Percentiles rank a stretch among this genome's conserved stretches.
Evolutionary conservation across 352 stramenopile species (phyloP).

Genomic region (Globisporangium rhizosaccharum): DNA sequence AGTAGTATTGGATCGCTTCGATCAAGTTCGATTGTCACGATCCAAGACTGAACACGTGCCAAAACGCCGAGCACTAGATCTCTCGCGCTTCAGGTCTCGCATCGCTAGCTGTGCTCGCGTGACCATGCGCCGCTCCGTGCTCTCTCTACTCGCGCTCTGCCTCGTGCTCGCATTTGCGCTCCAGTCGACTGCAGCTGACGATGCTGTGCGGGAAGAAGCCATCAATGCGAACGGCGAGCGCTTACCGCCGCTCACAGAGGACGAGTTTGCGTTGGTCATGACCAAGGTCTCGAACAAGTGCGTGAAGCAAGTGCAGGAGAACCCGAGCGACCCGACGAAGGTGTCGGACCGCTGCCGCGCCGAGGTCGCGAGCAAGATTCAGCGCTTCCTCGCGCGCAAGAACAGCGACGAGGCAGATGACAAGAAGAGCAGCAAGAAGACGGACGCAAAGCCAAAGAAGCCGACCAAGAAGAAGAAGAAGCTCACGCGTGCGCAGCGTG

Average conservation of each 20-base stretch:
- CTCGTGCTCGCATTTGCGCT: slow-evolving; percentile 25
- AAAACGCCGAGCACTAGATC: too few relatives aligned
- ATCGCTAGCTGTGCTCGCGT: not conserved
- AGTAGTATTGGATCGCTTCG: slow-evolving; percentile 5
- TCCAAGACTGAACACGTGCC: not conserved
- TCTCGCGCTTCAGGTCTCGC: not conserved
- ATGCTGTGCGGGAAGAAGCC: slow-evolving; percentile 37
- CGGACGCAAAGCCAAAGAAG: slow-evolving; percentile 23
- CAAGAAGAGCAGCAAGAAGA: slow-evolving; percentile 10
- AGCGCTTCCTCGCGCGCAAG: slow-evolving; percentile 53
- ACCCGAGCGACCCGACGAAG: slow-evolving; percentile 49
- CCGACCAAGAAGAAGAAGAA: slow-evolving; percentile 69
- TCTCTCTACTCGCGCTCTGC: slow-evolving; percentile 47
- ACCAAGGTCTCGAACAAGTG: slow-evolving; percentile 72
- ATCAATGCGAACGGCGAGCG: slow-evolving; percentile 31
- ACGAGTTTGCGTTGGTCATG: slow-evolving; percentile 65
- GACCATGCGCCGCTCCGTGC: slow-evolving; percentile 35
- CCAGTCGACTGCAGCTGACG: slow-evolving; percentile 17
- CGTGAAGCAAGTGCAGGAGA: slow-evolving; percentile 64
- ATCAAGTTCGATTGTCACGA: not conserved
- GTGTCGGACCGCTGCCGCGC: slow-evolving; percentile 62
- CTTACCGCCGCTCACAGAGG: slow-evolving; percentile 39
- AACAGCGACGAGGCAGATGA: slow-evolving; percentile 23
- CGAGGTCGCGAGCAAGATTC: slow-evolving; percentile 50
- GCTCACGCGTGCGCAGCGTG: slow-evolving; percentile 42